Evolutionary conservation across 2,329 filamentous ascomycete species (phyloP), one percentile per base, ranked within the genome.

Genomic region (Fusarium irregulare): DNA sequence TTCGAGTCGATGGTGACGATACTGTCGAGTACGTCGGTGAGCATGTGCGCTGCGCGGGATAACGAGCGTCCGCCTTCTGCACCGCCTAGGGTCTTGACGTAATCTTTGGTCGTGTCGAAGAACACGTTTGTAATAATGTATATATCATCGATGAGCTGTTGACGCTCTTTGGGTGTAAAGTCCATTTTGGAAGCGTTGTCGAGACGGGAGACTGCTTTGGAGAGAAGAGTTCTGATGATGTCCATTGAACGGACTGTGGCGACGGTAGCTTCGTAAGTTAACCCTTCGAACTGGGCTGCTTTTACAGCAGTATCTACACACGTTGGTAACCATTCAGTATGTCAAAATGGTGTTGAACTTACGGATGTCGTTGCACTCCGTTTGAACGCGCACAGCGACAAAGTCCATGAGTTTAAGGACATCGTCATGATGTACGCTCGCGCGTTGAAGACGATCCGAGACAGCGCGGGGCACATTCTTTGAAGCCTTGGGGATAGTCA

Each of bases 141-240:
- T 0, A 51, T 6, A 27, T 40, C 3, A 1, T 13, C 2, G 0
- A 59, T 9, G 2, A 68, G 12, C 0, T 27, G 1, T 18, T 40
- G 27, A 0, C 44, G 23, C 18, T 68, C 12, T 2, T 41, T 41
- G 7, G 34, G 27, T 1, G 53, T 13, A n/a, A 64, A 30, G 11
- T 44, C 44, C 30, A 47, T 37, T 4, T 42, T 55, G 4, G 53
- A n/a, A 12, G 44, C 50, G 10, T 7, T 41, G 6, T 51, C n/a
- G 4, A 68, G 18, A 9, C 34, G 13, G 2, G 48, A 40, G 11
- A 64, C 44, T 25, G 64, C 37, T 16, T 30, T 11, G 0, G 40
- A 64, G 20, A 68, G 40, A 1, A 41, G 18, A 2, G 32, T 46
- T 13, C 64, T 56, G 7, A 68, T 59, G 18, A 50, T 51, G 40